Conservation (phyloP, 257 asterid genomes). For the Paulownia fortunei region DNA sequence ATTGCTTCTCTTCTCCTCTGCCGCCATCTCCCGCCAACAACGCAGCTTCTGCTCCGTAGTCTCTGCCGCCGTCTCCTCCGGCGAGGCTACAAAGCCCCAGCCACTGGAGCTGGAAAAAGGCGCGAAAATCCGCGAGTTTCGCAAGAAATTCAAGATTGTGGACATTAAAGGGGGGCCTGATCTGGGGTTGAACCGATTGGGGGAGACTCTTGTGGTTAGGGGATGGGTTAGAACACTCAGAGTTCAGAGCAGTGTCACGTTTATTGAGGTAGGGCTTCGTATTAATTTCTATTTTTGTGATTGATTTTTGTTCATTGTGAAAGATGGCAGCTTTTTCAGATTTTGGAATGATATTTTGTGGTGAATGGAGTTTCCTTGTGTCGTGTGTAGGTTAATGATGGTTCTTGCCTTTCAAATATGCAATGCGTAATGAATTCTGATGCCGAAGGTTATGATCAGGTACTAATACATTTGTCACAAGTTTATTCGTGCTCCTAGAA, state of each 20-base stretch:
- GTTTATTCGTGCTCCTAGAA: slow-evolving; percentile 19
- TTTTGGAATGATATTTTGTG: slow-evolving; percentile 10
- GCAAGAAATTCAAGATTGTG: slow-evolving; percentile 68
- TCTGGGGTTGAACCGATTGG: slow-evolving; percentile 72
- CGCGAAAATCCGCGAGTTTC: slow-evolving; percentile 67
- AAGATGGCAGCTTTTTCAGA: slow-evolving; percentile 15
- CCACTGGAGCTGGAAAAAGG: slow-evolving; percentile 40
- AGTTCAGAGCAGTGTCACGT: slow-evolving; percentile 84
- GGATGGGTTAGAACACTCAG: slow-evolving; percentile 97
- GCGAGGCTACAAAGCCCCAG: slow-evolving; percentile 61
- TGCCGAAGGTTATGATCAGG: slow-evolving; percentile 94
- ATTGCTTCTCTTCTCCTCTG: slow-evolving; percentile 39
- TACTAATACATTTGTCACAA: slow-evolving; percentile 28
- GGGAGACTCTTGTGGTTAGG: slow-evolving; percentile 70
- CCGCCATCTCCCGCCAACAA: slow-evolving; percentile 39
- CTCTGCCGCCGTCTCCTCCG: slow-evolving; percentile 62
- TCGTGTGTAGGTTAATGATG: slow-evolving; percentile 84
- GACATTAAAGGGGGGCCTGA: slow-evolving; percentile 83
- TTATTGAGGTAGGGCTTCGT: slow-evolving; percentile 65
- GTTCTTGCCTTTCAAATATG: slow-evolving; percentile 95
- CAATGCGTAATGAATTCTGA: slow-evolving; percentile 92
- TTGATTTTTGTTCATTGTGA: background rate
- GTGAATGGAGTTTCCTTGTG: slow-evolving; percentile 29
- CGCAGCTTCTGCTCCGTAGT: slow-evolving; percentile 58
- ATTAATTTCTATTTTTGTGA: slow-evolving; percentile 1